Evolutionary conservation across 257 asterid species (phyloP), one percentile per base, ranked within the genome.

Genomic region (Catharanthus roseus): DNA sequence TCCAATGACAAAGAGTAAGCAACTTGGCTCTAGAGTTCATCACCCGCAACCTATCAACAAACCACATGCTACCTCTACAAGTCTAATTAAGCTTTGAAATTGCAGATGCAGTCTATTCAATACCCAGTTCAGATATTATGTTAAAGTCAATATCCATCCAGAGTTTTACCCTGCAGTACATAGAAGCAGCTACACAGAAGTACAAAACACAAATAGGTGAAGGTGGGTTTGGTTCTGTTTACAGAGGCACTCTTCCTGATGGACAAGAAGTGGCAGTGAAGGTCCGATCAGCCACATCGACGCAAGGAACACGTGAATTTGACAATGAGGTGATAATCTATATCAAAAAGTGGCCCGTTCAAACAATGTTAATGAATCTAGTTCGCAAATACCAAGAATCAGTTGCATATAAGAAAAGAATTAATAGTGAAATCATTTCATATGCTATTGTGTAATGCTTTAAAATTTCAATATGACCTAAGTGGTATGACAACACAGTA

Each of bases 181-280:
- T 91, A 72, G 89, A 89, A 75, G 72, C 76, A 42, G 86, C 88
- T 39, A 91, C 93, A 13, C 83, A 87, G 72, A 84, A 76, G 56
- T 91, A 91, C 90, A 87, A 85, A 77, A 81, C 87, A 75, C 68
- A 86, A 83, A 89, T 91, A 75, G 97, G 97, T 56, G 97, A 91
- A 85, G 97, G 97, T 28, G 97, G 96, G 26, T 91, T 91, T 42
- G 97, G 97, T 66, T 68, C 96, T 29, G 97, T 91, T 54, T 91
- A 87, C 62, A 84, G 87, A 67, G 97, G 97, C 47, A 87, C 93
- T 71, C 80, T 87, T 56, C 80, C 83, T 41, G 97, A 91, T 16
- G 95, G 96, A 65, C 81, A 87, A 80, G 97, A 91, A 75, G 95
- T 91, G 56, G 97, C 97, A 18, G 97, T 89, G 71, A 91, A 91